Conservation (phyloP, 1,284 basidiomycete genomes). For the Schizopora paradoxa region DNA sequence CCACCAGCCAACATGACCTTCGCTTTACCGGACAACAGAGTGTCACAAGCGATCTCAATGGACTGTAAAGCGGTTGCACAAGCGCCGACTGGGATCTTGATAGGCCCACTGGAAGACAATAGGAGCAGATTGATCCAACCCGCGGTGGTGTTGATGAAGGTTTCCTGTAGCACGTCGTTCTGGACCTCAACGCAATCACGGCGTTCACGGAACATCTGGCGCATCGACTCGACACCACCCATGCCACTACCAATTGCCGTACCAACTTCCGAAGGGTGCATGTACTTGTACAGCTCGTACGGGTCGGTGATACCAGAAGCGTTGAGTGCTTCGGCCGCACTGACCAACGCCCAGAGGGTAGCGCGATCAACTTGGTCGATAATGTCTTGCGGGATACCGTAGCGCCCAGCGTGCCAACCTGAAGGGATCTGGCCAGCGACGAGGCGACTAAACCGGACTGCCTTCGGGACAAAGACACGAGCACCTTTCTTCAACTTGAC, state of each 20-base stretch:
- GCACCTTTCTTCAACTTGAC: constrained; percentile 99
- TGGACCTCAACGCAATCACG: constrained; percentile 97
- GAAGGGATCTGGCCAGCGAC: constrained; percentile 97
- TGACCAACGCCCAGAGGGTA: constrained; percentile 96
- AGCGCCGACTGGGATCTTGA: constrained; percentile 98
- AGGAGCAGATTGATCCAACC: constrained; percentile 97
- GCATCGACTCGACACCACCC: constrained; percentile 88
- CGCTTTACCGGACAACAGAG: constrained; percentile 90
- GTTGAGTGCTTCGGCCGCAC: constrained; percentile 92
- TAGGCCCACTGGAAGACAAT: constrained; percentile 91
- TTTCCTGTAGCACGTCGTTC: constrained; percentile 97
- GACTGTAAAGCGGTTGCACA: constrained; percentile 98
- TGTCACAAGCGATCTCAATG: constrained; percentile 96
- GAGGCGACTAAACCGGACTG: constrained; percentile 89
- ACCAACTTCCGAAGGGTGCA: constrained; percentile 95
- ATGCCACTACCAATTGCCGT: constrained; percentile 93
- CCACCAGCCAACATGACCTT: constrained; percentile 99
- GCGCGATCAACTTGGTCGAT: constrained; percentile 90
- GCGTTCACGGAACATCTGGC: constrained; percentile 98
- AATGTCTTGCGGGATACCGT: constrained; percentile 98
- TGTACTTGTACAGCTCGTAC: constrained; percentile 93
- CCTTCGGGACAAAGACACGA: constrained; percentile 89
- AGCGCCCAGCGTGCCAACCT: constrained; percentile 93
- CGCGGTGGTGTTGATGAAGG: constrained; percentile 96
- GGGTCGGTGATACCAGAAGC: constrained; percentile 97